Evolutionary conservation across 257 asterid species (phyloP).

Genomic region (Solanum acaule): DNA sequence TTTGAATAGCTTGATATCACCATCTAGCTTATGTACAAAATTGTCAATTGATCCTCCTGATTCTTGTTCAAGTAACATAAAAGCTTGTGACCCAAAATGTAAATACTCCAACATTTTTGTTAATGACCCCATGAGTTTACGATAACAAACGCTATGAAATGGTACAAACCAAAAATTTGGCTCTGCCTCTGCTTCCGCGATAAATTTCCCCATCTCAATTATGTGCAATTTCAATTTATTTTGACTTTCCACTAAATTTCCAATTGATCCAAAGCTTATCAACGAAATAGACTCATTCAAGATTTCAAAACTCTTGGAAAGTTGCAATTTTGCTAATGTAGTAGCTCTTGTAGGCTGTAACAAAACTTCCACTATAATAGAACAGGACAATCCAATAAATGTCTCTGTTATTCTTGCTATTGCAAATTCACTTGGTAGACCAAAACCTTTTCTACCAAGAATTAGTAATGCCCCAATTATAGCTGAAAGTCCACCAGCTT

Average conservation of each 20-base stretch:
- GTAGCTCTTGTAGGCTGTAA: constrained; percentile 82
- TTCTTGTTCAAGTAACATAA: constrained; percentile 40
- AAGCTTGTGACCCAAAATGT: constrained; percentile 35
- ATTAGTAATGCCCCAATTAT: constrained; percentile 67
- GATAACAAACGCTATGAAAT: constrained; percentile 41
- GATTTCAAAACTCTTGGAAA: constrained; percentile 25
- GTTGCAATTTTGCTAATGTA: constrained; percentile 50
- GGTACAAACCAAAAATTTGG: constrained; percentile 91
- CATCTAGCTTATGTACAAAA: constrained; percentile 22
- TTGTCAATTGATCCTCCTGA: constrained; percentile 10
- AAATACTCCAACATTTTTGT: constrained; percentile 49
- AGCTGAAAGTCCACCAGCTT: constrained; percentile 80
- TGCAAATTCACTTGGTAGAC: constrained; percentile 69
- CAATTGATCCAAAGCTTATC: constrained; percentile 11
- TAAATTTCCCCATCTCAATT: constrained; percentile 39
- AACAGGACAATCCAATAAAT: constrained; percentile 70
- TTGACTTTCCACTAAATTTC: constrained; percentile 20
- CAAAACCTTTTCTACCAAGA: constrained; percentile 63
- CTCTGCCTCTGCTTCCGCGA: constrained; percentile 72
- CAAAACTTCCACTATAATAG: constrained; percentile 59
- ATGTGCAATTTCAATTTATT: constrained; percentile 27
- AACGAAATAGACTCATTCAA: constrained; percentile 27
- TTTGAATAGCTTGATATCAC: constrained; percentile 33
- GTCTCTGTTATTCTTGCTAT: constrained; percentile 71
- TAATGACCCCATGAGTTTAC: constrained; percentile 40